phyloP scores from a whole-genome alignment of 768 basidiomycete species.

The Suillus variegatus region DNA sequence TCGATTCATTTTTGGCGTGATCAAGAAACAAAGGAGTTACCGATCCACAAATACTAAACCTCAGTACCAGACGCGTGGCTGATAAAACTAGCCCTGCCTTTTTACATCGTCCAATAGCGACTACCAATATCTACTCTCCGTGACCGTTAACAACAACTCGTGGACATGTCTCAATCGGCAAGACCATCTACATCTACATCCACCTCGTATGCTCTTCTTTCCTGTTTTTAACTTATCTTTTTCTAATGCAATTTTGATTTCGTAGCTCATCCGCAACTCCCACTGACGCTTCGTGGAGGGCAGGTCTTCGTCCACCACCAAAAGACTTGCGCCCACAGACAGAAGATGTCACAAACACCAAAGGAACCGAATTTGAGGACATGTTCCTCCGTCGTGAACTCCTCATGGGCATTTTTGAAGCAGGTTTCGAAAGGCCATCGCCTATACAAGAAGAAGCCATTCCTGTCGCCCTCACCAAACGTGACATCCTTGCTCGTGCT shows the following conservation, averaged over 20 bases:
- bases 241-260: conserved; percentile 1
- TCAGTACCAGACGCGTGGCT: conserved; percentile 23
- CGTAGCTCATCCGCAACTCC: conserved; percentile 28
- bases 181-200: conserved; percentile 35
- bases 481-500: conserved; percentile 93
- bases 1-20: conserved; percentile 14
- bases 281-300: conserved; percentile 60
- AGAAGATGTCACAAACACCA: conserved; percentile 93
- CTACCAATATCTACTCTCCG: conserved; percentile 14
- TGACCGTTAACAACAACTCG: conserved; percentile 12
- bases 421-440: conserved; percentile 94
- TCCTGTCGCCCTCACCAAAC: conserved; percentile 88
- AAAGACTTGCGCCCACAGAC: conserved; percentile 95
- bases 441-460: conserved; percentile 99
- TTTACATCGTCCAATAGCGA: conserved; percentile 14
- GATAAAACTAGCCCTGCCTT: conserved; percentile 17
- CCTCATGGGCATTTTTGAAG: conserved; percentile 99
- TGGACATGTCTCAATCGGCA: conserved; percentile 33
- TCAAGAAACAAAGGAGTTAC: conserved; percentile 12
- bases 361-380: conserved; percentile 95
- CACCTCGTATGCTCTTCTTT: conserved; percentile 12
- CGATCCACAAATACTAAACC: conserved; percentile 17
- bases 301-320: conserved; percentile 78
- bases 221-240: conserved; percentile 8
- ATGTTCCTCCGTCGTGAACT: conserved; percentile 91